These are phyloP conservation scores for Flaveria floridana DNA, from an alignment of 140 eudicot genomes.

Conservation along the genomic window DNA sequence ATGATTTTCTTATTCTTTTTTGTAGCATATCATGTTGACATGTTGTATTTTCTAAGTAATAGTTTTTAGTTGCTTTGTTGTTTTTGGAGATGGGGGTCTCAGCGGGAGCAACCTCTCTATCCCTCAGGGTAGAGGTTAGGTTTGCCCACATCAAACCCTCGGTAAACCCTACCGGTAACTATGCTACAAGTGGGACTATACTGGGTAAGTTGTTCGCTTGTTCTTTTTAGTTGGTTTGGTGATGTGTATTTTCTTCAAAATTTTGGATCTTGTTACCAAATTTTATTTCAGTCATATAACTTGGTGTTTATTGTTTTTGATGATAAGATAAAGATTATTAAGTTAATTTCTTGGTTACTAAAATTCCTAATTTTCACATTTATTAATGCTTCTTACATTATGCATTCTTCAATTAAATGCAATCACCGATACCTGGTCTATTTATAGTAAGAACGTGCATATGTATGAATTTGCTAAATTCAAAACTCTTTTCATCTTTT, in stretches of 20 bases:
- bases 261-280: background rate
- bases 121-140: too few relatives aligned
- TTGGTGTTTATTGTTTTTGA: slow-evolving; percentile 10
- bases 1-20: background rate
- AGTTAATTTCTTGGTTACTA: slow-evolving; percentile 7
- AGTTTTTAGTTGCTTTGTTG: slow-evolving; percentile 10
- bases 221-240: too few relatives aligned
- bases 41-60: background rate
- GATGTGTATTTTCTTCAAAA: background rate
- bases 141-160: too few relatives aligned
- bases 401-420: background rate
- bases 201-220: too few relatives aligned
- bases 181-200: too few relatives aligned
- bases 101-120: too few relatives aligned
- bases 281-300: background rate
- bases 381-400: background rate
- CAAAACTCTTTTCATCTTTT: background rate
- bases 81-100: background rate
- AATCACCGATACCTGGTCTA: slow-evolving; percentile 11
- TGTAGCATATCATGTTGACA: background rate
- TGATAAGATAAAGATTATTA: background rate
- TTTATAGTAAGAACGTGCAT: slow-evolving; percentile 24
- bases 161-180: too few relatives aligned
- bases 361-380: background rate
- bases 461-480: slow-evolving; percentile 9